A percentile compares a stretch with the other conserved stretches of the same genome.
phyloP scores from a whole-genome alignment of 441 rosid species.

The Manihot esculenta region DNA sequence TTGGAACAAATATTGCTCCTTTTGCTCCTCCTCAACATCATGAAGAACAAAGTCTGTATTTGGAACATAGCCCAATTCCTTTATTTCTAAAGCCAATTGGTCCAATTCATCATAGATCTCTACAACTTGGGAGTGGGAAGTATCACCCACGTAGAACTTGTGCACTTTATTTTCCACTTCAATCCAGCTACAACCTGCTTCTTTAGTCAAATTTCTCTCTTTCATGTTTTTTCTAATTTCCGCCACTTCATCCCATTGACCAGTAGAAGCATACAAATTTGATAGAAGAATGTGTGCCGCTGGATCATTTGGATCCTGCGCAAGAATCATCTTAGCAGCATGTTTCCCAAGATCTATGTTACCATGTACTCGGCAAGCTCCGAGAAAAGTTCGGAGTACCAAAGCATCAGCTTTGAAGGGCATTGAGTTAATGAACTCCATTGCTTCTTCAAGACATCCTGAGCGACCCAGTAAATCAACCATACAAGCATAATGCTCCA shows the following conservation, averaged over 20 bases:
- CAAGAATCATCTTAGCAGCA: slow-evolving; percentile 15
- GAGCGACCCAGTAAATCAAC: slow-evolving; percentile 54
- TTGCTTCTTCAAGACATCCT: slow-evolving; percentile 11
- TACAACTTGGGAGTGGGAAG: slow-evolving; percentile 7
- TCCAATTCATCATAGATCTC: slow-evolving; percentile 15
- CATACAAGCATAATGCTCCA: slow-evolving; percentile 17
- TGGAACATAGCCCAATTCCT: slow-evolving; percentile 46
- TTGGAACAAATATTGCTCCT: slow-evolving; percentile 17
- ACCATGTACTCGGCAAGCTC: slow-evolving; percentile 11
- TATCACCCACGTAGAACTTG: slow-evolving; percentile 11
- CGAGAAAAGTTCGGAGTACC: slow-evolving; percentile 10
- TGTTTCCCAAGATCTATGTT: slow-evolving; percentile 9
- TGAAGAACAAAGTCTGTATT: slow-evolving; percentile 15
- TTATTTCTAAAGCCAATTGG: slow-evolving; percentile 10
- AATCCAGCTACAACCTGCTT: slow-evolving; percentile 20
- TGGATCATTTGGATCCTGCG: slow-evolving; percentile 12
- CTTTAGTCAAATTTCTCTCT: slow-evolving; percentile 4
- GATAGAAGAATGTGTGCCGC: slow-evolving; percentile 15
- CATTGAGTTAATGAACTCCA: slow-evolving; percentile 12
- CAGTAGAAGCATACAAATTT: slow-evolving; percentile 15
- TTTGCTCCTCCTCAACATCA: slow-evolving; percentile 17
- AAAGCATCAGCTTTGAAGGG: slow-evolving; percentile 9
- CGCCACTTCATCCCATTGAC: slow-evolving; percentile 18
- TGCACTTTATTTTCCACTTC: slow-evolving; percentile 18
- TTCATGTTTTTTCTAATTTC: slow-evolving; percentile 9